Evolutionary conservation across 768 basidiomycete genomes (phyloP).

Genomic region (Auriscalpium orientale): DNA sequence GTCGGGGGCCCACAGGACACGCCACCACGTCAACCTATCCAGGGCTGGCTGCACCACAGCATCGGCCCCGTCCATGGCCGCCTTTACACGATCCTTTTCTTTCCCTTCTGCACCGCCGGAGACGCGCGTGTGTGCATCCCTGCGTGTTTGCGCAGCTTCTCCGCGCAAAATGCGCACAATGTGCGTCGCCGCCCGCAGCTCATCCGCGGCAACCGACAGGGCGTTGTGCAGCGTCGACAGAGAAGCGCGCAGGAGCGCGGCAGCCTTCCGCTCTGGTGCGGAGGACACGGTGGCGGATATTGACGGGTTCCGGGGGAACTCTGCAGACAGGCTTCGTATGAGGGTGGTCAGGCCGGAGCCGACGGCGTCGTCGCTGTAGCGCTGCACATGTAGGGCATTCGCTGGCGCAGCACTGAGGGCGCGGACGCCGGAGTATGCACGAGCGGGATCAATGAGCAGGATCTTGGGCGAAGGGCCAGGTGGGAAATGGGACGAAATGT

Average conservation of each 20-base stretch:
- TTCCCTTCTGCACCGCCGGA: not conserved
- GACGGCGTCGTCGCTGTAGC: constrained; percentile 55
- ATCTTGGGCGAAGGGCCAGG: constrained; percentile 14
- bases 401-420: constrained; percentile 37
- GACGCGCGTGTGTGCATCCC: not conserved
- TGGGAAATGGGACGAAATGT: constrained; percentile 19
- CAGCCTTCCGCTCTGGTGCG: not conserved
- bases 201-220: not conserved
- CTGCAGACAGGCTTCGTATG: not conserved
- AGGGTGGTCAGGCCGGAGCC: constrained; percentile 35
- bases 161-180: not conserved
- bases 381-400: constrained; percentile 46
- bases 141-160: not conserved
- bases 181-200: constrained; percentile 1
- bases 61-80: constrained; percentile 1
- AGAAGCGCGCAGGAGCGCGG: constrained; percentile 1
- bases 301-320: not conserved
- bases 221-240: not conserved
- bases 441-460: constrained; percentile 49
- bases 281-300: not conserved
- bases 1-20: constrained; percentile 9
- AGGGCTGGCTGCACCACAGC: constrained; percentile 2
- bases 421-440: constrained; percentile 48
- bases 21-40: constrained; percentile 7
- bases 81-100: not conserved